Conservation (phyloP, 352 stramenopile species). For the Pythium aphanidermatum region DNA sequence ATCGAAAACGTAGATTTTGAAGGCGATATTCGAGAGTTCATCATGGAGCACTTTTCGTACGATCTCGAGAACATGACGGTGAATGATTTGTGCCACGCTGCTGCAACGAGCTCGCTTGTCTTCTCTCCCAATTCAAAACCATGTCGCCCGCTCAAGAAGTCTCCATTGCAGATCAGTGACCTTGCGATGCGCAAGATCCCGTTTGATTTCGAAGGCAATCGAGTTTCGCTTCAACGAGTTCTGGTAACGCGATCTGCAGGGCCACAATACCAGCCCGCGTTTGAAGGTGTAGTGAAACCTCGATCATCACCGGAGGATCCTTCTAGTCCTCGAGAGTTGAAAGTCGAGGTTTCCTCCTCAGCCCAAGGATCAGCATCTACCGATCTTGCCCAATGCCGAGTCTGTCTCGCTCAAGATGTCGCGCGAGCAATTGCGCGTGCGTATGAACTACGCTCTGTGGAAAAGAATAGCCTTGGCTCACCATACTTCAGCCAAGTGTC, state of each 20-base stretch:
- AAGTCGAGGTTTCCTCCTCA: constrained; percentile 10
- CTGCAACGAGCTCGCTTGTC: constrained; percentile 26
- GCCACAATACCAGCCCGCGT: too few relatives aligned
- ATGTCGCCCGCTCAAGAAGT: constrained; percentile 38
- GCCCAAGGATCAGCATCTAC: constrained; percentile 6
- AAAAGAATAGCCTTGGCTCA: constrained; percentile 10
- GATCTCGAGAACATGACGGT: constrained; percentile 50
- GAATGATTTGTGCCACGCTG: constrained; percentile 48
- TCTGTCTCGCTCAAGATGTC: constrained; percentile 34
- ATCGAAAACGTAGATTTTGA: constrained; percentile 72
- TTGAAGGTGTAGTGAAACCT: too few relatives aligned
- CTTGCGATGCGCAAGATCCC: constrained; percentile 56
- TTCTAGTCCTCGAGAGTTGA: constrained; percentile 2
- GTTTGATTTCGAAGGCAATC: constrained; percentile 54
- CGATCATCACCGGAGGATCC: too few relatives aligned
- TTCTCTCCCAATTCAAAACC: constrained; percentile 39
- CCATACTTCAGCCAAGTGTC: too few relatives aligned
- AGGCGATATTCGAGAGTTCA: constrained; percentile 63
- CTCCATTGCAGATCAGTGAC: constrained; percentile 57
- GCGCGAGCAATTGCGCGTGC: constrained; percentile 30
- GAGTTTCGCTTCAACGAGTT: constrained; percentile 31
- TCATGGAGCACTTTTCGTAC: constrained; percentile 31
- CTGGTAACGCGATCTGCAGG: constrained; percentile 26
- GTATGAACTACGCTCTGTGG: constrained; percentile 18
- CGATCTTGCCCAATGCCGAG: constrained; percentile 14